A percentile compares a stretch with the other conserved stretches of the same genome.
phyloP scores from a whole-genome alignment of 306 rosid species.

The Canavalia gladiata region DNA sequence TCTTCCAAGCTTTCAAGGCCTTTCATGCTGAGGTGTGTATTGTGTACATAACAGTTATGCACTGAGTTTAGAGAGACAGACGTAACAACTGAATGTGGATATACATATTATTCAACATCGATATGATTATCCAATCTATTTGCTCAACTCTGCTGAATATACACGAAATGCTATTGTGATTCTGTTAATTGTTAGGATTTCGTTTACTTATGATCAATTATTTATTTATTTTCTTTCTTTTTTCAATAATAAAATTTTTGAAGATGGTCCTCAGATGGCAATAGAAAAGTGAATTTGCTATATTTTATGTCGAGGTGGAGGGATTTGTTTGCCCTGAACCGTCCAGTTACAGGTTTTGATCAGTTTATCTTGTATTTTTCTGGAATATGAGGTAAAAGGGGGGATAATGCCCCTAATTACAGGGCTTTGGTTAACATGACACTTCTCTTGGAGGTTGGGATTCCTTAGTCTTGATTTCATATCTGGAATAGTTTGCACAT shows the following conservation, averaged over 20 bases:
- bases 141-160: neutral
- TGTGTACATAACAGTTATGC: neutral
- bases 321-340: too few relatives aligned
- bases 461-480: constrained; percentile 3
- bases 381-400: too few relatives aligned
- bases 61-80: neutral
- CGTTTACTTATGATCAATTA: constrained; percentile 6
- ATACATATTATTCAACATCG: neutral
- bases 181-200: constrained; percentile 1
- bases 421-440: too few relatives aligned
- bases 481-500: constrained; percentile 5
- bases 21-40: constrained; percentile 69
- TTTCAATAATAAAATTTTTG: neutral
- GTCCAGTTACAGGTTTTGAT: too few relatives aligned
- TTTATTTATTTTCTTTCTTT: neutral
- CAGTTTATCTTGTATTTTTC: too few relatives aligned
- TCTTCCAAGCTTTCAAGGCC: constrained; percentile 67
- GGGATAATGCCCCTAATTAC: too few relatives aligned
- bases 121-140: constrained; percentile 4
- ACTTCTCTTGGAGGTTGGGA: neutral
- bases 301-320: too few relatives aligned
- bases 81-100: constrained; percentile 6
- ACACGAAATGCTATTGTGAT: neutral
- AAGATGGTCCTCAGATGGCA: too few relatives aligned
- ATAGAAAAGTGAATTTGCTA: too few relatives aligned